Conservation (phyloP, 495 filamentous ascomycete species). For the Neurospora terricola region DNA sequence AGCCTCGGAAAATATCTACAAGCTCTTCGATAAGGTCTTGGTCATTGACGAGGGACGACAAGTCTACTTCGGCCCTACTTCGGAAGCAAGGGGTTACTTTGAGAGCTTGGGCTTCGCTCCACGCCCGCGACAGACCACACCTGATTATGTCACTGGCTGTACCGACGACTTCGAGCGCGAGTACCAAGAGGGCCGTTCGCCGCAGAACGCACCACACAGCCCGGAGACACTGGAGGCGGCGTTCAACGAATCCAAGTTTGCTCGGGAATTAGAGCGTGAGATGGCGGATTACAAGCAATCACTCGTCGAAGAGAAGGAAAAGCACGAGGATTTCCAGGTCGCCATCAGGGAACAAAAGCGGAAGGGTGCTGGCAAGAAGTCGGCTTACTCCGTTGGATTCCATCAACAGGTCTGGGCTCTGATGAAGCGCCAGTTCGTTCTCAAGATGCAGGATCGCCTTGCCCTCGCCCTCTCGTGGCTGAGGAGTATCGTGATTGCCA, state of each 20-base stretch:
- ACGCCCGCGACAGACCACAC: constrained; percentile 73
- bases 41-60: constrained; percentile 71
- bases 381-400: constrained; percentile 74
- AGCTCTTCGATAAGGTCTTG: constrained; percentile 78
- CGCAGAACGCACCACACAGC: constrained; percentile 53
- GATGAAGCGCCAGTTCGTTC: constrained; percentile 71
- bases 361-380: constrained; percentile 51
- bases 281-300: constrained; percentile 56
- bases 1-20: constrained; percentile 75
- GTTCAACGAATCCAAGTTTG: constrained; percentile 54
- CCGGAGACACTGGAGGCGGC: constrained; percentile 55
- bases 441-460: constrained; percentile 80
- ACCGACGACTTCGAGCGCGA: constrained; percentile 77
- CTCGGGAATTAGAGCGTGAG: constrained; percentile 47
- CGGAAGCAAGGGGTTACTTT: constrained; percentile 66
- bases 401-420: constrained; percentile 71
- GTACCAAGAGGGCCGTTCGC: constrained; percentile 53
- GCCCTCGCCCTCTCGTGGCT: constrained; percentile 65
- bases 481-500: constrained; percentile 63
- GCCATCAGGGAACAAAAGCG: constrained; percentile 71
- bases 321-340: constrained; percentile 64
- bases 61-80: constrained; percentile 68
- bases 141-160: constrained; percentile 77
- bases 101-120: constrained; percentile 70
- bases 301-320: constrained; percentile 50